phyloP scores from a whole-genome alignment of 495 filamentous ascomycete species.

The Penicillium bialowiezense region DNA sequence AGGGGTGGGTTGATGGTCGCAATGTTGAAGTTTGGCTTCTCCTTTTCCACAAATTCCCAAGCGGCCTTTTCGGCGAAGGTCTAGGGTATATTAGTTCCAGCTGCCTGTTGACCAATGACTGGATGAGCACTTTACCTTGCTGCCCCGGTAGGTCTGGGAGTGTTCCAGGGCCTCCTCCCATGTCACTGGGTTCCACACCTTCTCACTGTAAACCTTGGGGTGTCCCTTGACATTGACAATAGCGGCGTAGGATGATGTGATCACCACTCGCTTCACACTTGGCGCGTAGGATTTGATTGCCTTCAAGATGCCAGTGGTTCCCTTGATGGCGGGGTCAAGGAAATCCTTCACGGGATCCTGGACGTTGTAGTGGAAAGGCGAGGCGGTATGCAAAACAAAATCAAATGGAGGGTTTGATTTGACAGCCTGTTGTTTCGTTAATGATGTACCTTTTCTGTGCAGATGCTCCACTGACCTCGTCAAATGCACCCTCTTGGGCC shows the following conservation, averaged over 20 bases:
- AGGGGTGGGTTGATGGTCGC: constrained; percentile 69
- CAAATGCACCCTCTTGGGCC: constrained; percentile 70
- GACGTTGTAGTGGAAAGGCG: constrained; percentile 75
- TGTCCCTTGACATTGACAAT: constrained; percentile 55
- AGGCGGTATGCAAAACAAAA: constrained; percentile 84
- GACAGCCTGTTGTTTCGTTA: constrained; percentile 44
- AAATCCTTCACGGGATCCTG: constrained; percentile 76
- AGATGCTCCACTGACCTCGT: constrained; percentile 48
- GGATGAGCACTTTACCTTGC: constrained; percentile 60
- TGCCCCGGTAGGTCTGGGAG: constrained; percentile 64
- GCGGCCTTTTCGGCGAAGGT: constrained; percentile 67
- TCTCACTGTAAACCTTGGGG: constrained; percentile 62
- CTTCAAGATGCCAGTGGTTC: constrained; percentile 76
- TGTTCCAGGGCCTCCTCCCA: constrained; percentile 60
- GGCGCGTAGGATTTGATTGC: constrained; percentile 74
- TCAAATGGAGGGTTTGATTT: constrained; percentile 72
- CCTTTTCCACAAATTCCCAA: constrained; percentile 77
- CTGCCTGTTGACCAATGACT: too few relatives aligned
- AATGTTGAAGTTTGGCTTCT: constrained; percentile 75
- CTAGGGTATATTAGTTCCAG: constrained; percentile 14
- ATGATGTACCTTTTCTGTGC: not conserved
- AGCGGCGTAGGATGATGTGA: constrained; percentile 84
- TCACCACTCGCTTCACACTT: constrained; percentile 73
- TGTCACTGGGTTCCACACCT: constrained; percentile 83
- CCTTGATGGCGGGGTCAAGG: constrained; percentile 79